Conservation (phyloP, 129 eudicot genomes). For the Escallonia herrerae region DNA sequence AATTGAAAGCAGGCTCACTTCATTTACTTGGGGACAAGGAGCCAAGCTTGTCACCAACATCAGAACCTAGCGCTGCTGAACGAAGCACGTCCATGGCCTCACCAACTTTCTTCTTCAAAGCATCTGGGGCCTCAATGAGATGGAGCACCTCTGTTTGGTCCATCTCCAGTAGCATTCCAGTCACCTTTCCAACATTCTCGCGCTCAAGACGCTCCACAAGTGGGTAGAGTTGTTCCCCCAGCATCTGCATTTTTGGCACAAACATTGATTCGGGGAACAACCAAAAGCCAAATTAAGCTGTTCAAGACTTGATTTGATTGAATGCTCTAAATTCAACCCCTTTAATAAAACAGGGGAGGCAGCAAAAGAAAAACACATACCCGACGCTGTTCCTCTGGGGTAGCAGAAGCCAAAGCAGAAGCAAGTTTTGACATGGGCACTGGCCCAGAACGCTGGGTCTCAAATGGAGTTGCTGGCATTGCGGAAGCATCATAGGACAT, state of each 20-base stretch:
- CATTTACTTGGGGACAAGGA: constrained; percentile 10
- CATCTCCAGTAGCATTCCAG: constrained; percentile 70
- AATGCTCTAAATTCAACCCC: too few species aligned
- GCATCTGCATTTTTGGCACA: constrained; percentile 28
- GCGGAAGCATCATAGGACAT: constrained; percentile 25
- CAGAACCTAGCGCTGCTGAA: constrained; percentile 16
- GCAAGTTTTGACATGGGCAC: constrained; percentile 36
- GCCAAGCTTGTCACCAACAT: constrained; percentile 23
- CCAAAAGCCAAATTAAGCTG: too few species aligned
- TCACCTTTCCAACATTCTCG: constrained; percentile 45
- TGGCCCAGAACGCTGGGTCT: constrained; percentile 24
- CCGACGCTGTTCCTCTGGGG: constrained; percentile 48
- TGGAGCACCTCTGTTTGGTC: constrained; percentile 59
- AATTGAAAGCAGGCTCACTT: background rate
- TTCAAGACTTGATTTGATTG: too few species aligned
- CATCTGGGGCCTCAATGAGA: constrained; percentile 60
- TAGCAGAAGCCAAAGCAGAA: constrained; percentile 43
- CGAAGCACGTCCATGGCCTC: constrained; percentile 62
- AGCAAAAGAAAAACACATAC: constrained; percentile 16
- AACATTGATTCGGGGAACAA: background rate
- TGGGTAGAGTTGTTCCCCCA: constrained; percentile 48
- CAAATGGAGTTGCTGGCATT: constrained; percentile 10
- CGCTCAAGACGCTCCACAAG: constrained; percentile 46
- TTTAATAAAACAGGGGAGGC: background rate
- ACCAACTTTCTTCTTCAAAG: constrained; percentile 45